Percentiles rank a stretch among this genome's conserved stretches.
Conservation (phyloP, 805 yeast species). For the Candida palmyrensis region DNA sequence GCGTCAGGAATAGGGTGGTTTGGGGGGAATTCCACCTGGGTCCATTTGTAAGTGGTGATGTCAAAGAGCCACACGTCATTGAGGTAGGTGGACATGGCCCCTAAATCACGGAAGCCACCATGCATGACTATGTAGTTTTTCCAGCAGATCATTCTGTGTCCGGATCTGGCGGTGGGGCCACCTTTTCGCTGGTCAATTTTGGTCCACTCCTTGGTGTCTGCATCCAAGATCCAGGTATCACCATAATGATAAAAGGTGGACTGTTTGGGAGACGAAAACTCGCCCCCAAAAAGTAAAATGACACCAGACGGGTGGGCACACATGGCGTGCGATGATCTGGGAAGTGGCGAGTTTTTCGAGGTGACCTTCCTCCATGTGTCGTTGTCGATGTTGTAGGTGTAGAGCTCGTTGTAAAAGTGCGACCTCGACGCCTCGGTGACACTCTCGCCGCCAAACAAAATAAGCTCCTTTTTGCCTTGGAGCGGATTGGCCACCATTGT, state of each 20-base stretch:
- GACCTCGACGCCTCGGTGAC: constrained; percentile 42
- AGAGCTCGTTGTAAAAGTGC: constrained; percentile 77
- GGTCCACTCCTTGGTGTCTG: constrained; percentile 82
- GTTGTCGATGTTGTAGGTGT: constrained; percentile 66
- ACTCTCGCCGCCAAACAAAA: constrained; percentile 88
- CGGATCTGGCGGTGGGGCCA: constrained; percentile 80
- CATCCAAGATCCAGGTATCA: constrained; percentile 91
- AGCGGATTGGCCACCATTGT: constrained; percentile 70
- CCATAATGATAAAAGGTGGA: constrained; percentile 94
- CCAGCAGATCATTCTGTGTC: constrained; percentile 89
- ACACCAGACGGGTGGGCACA: constrained; percentile 89
- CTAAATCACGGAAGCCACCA: constrained; percentile 93
- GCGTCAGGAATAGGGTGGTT: constrained; percentile 83
- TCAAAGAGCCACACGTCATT: constrained; percentile 92
- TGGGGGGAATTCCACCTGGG: constrained; percentile 79
- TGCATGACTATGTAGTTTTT: constrained; percentile 79
- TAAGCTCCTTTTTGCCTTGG: constrained; percentile 70
- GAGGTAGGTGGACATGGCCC: constrained; percentile 75
- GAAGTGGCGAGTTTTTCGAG: constrained; percentile 86
- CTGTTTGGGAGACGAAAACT: constrained; percentile 94
- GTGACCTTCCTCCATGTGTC: constrained; percentile 75
- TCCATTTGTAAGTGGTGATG: constrained; percentile 85
- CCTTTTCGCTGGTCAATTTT: constrained; percentile 71
- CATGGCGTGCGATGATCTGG: constrained; percentile 91
- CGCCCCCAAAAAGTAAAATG: constrained; percentile 89